These are phyloP conservation scores for Tetradesmus lagerheimii DNA, from an alignment of 139 green algal species.

Conservation along the genomic window DNA sequence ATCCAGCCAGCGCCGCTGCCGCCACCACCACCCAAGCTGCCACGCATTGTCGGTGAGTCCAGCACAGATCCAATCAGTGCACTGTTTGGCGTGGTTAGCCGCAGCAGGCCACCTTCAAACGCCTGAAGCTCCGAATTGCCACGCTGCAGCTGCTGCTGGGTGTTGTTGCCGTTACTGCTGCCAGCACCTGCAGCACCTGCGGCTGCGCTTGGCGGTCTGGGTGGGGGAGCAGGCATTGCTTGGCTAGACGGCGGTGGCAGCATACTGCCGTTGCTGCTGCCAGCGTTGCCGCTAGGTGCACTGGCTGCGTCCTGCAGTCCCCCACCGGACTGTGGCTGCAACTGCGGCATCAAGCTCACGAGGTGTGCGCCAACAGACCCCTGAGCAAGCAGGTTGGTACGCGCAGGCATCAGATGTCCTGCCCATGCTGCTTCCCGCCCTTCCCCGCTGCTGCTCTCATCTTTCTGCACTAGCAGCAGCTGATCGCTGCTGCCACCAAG, in stretches of 20 bases:
- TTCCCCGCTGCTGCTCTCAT: neutral
- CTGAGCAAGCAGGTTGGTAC: neutral
- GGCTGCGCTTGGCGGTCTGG: neutral
- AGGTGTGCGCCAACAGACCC: slow-evolving; percentile 19
- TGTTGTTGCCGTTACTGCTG: neutral
- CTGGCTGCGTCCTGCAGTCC: neutral
- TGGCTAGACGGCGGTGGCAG: neutral
- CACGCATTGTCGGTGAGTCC: slow-evolving; percentile 18
- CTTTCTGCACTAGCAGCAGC: neutral
- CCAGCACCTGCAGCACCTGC: neutral
- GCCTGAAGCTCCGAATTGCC: neutral
- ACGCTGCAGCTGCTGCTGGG: neutral
- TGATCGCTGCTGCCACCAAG: neutral
- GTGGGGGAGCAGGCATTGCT: neutral
- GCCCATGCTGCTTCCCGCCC: neutral
- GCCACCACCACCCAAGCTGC: neutral
- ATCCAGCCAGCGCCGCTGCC: slow-evolving; percentile 20
- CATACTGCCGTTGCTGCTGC: neutral
- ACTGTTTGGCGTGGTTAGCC: slow-evolving; percentile 5
- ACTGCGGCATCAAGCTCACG: neutral
- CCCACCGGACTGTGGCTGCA: neutral
- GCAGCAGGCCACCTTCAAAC: neutral
- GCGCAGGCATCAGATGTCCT: neutral
- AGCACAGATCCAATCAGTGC: slow-evolving; percentile 14
- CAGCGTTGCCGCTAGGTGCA: neutral